A percentile compares a stretch with the other conserved stretches of the same genome.
Conservation (phyloP, 2,329 filamentous ascomycete species). For the Thyridium curvatum region DNA sequence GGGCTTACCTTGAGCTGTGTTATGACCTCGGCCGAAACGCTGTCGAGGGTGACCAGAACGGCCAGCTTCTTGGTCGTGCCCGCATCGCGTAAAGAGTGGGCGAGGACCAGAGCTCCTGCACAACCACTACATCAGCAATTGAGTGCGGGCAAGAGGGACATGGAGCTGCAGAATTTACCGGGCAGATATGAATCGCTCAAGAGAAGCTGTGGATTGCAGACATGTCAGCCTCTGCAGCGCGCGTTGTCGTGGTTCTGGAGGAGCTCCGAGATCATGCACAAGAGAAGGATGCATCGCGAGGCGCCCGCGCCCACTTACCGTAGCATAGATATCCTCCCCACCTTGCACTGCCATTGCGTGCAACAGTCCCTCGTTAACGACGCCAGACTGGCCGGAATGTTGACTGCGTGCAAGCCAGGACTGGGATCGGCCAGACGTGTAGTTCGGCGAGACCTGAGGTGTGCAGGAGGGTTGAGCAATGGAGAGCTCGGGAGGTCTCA, state of each 20-base stretch:
- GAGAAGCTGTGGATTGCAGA: slow-evolving; percentile 59
- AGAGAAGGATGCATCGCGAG: not conserved
- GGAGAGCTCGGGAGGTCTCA: too few species aligned
- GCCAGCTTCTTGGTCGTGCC: slow-evolving; percentile 82
- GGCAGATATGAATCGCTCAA: slow-evolving; percentile 90
- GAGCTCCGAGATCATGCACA: not conserved
- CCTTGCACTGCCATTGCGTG: slow-evolving; percentile 29
- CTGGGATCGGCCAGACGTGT: too few species aligned
- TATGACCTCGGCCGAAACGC: slow-evolving; percentile 68
- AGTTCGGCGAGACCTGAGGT: too few species aligned
- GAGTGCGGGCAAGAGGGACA: slow-evolving; percentile 8
- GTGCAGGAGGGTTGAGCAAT: not conserved
- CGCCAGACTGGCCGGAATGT: slow-evolving; percentile 3
- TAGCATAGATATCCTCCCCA: slow-evolving; percentile 49
- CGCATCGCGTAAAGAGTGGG: slow-evolving; percentile 88
- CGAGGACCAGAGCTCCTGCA: slow-evolving; percentile 83
- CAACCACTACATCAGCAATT: slow-evolving; percentile 7
- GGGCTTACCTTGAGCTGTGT: slow-evolving; percentile 71
- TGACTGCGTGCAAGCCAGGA: too few species aligned
- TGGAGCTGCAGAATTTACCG: slow-evolving; percentile 47
- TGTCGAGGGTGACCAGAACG: slow-evolving; percentile 75
- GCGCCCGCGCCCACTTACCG: slow-evolving; percentile 33
- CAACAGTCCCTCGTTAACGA: slow-evolving; percentile 6
- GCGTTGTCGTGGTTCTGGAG: not conserved
- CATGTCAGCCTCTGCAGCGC: slow-evolving; percentile 11